Evolutionary conservation across 495 filamentous ascomycete genomes (phyloP), one percentile per base, ranked within the genome.

Genomic region (Lasiosphaeris hirsuta): DNA sequence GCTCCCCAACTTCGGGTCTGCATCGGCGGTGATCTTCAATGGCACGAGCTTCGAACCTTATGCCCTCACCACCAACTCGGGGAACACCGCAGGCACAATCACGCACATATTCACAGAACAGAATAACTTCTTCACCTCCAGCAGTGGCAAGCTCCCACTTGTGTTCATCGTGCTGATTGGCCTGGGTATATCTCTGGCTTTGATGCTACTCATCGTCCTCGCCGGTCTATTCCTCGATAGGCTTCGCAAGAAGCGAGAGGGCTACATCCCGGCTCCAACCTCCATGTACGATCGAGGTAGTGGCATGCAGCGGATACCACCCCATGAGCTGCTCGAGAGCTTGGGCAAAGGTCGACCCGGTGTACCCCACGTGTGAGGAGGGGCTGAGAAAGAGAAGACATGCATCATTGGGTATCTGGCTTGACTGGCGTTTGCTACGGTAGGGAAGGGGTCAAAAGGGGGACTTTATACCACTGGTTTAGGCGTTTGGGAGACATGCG

Each of bases 121-220:
- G 18, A 67, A 84, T 51, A 85, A 87, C 62, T 84, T 83, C 57
- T 92, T 92, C 69, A 61, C 62, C 59, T 54, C 63, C 58, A 53
- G 51, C 38, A 57, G 63, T 56, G 64, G 69, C 54, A 52, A 65
- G 81, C 81, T 94, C 58, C 88, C 90, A 9, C 79, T 89, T 57
- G 95, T 90, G 37, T 92, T 96, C 60, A 81, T 97, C 34, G 89
- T 97, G 13, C 81, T 99, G 34, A 92, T 99, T 45, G 87, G 85
- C n/a, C 86, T 99, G 54, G 96, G 88, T 45, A 90, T 94, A 58
- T 86, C 94, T 0, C 83, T 97, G 7, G 92, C 80, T 46, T 82
- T 92, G 57, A 90, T 92, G 66, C 89, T 97, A 72, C 76, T 96
- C 41, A 84, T 99, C 47, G 92, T 99, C 54, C 82, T 90, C 18